Evolutionary conservation across 2,329 filamentous ascomycete genomes (phyloP), one percentile per base, ranked within the genome.

Genomic region (Penicillium sp.): DNA sequence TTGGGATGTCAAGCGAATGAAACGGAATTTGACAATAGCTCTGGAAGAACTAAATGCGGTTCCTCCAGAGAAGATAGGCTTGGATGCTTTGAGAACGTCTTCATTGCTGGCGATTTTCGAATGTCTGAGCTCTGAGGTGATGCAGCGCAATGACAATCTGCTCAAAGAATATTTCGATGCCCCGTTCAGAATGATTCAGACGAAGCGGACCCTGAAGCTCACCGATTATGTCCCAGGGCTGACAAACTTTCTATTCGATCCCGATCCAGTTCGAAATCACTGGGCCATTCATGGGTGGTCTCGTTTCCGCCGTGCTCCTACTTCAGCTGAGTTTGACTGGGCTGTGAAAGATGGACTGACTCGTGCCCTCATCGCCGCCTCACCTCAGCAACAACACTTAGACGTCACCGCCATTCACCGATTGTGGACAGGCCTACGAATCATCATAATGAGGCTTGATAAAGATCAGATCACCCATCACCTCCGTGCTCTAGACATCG

Each of bases 31-130:
- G 26, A 69, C 74, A n/a, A 79, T 75, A 63, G 85, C 85, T 2
- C 77, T 80, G 52, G 67, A 77, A 2, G 80, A 81, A 52, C 79
- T 88, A 42, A 73, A 75, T 58, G 71, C 71, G 12, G 69, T 80
- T 7, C 77, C 82, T 2, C 75, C 78, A 3, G 74, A 80, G 45
- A 66, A 79, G 57, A 78, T 83, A 40, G 77, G 74, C 21, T 75
- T 83, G 35, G 70, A 72, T 52, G 71, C 77, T 24, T 69, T 85
- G 24, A 79, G 82, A 26, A 75, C 81, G 1, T 77, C 83, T 26
- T 84, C 90, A 6, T 82, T 95, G 51, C 83, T 94, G 58, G 87
- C 90, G 11, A 83, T 97, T 28, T 96, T 95, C 65, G 93, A 97
- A 70, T 87, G 89, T 0, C 77, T 97, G 52, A 96, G 91, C 70